These are phyloP conservation scores for Blastobotrys aristatus DNA, from an alignment of 1,139 yeast genomes.

Conservation along the genomic window DNA sequence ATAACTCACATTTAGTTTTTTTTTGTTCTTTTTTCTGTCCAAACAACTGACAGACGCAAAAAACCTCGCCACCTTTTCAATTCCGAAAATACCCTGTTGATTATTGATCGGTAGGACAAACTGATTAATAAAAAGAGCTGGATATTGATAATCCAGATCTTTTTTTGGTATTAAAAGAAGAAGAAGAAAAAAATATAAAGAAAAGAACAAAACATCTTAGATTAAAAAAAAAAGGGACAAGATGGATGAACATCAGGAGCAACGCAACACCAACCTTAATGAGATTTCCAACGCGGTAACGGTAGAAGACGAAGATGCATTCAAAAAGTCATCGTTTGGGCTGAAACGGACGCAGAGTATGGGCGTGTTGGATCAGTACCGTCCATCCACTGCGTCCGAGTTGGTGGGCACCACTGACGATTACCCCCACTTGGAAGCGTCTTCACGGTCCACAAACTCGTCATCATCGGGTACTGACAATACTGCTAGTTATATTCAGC, in stretches of 20 bases:
- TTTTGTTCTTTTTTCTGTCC: background rate
- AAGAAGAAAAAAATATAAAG: too few species aligned
- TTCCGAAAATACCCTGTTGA: background rate
- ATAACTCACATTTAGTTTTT: too few species aligned
- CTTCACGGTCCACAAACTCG: conserved; percentile 4
- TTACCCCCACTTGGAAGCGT: conserved; percentile 22
- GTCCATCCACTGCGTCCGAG: conserved; percentile 17
- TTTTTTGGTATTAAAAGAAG: too few species aligned
- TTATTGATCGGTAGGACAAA: too few species aligned
- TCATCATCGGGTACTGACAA: background rate
- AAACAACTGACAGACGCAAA: background rate
- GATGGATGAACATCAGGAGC: background rate
- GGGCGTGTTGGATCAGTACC: conserved; percentile 70
- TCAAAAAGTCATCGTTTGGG: conserved; percentile 66
- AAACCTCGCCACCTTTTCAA: background rate
- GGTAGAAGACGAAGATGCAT: conserved; percentile 68
- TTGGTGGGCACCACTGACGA: conserved; percentile 21
- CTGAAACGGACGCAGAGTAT: conserved; percentile 78
- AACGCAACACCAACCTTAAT: conserved; percentile 21
- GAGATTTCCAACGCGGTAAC: conserved; percentile 48
- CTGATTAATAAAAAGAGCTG: too few species aligned
- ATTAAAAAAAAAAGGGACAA: too few species aligned
- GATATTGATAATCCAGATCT: background rate
- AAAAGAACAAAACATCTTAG: background rate
- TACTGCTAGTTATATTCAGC: background rate